Conservation (phyloP, 768 basidiomycete species). For the Tulasnella sp. region DNA sequence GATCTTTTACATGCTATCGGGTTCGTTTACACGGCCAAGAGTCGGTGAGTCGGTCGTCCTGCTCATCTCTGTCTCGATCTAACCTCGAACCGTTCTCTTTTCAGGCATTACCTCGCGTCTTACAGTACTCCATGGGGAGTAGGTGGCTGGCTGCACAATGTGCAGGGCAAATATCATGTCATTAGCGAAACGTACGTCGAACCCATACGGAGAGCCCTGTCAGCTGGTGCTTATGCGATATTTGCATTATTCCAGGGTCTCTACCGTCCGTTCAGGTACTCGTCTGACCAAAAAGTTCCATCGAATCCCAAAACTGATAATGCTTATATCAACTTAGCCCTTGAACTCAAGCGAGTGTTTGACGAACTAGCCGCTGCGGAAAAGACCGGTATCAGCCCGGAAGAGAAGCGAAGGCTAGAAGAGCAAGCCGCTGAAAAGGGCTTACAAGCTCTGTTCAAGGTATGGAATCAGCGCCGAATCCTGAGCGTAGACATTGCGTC, state of each 20-base stretch:
- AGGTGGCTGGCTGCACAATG: constrained; percentile 89
- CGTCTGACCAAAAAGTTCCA: background rate
- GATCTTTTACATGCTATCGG: constrained; percentile 83
- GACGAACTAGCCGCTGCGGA: constrained; percentile 91
- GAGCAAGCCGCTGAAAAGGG: constrained; percentile 94
- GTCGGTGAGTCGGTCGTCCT: constrained; percentile 27
- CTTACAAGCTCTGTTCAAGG: constrained; percentile 86
- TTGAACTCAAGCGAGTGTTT: constrained; percentile 84
- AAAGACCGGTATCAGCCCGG: constrained; percentile 71
- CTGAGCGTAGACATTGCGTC: constrained; percentile 11
- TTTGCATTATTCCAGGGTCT: constrained; percentile 50
- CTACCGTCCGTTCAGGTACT: constrained; percentile 60
- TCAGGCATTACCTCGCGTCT: constrained; percentile 73
- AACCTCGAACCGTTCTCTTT: background rate
- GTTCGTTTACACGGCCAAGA: constrained; percentile 74
- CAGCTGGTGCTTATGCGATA: background rate
- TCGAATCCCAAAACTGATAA: background rate
- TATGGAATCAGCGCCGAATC: constrained; percentile 32
- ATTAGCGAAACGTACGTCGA: constrained; percentile 84
- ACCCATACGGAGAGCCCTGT: background rate
- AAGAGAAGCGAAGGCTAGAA: constrained; percentile 77
- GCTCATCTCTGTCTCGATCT: background rate
- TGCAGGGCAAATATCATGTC: constrained; percentile 87
- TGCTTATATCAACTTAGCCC: constrained; percentile 42
- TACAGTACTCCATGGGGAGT: constrained; percentile 68